phyloP scores from a whole-genome alignment of 139 green algal genomes.

The Parachlorella kessleri region DNA sequence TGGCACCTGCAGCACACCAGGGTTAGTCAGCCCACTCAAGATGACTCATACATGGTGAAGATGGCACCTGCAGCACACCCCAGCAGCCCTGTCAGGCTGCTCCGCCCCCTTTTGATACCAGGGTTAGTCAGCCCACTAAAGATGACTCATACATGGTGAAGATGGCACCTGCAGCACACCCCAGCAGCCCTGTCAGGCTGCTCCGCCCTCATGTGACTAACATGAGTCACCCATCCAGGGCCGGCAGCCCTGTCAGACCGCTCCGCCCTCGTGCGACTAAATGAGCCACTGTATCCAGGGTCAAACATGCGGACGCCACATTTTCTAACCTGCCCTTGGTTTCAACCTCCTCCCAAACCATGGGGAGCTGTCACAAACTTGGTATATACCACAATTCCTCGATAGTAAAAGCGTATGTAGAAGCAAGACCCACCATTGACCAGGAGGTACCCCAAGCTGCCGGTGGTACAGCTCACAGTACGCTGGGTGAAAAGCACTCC shows the following conservation, averaged over 20 bases:
- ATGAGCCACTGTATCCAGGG: not conserved
- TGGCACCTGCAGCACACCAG: too few species aligned
- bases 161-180: constrained; percentile 28
- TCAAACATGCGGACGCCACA: not conserved
- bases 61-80: too few species aligned
- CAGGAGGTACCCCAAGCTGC: not conserved
- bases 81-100: not conserved
- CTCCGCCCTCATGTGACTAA: not conserved
- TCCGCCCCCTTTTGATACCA: not conserved
- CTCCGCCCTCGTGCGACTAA: not conserved
- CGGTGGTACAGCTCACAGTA: not conserved
- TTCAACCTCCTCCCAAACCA: not conserved
- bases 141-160: constrained; percentile 50
- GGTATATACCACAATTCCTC: not conserved
- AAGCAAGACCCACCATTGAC: too few species aligned
- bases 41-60: too few species aligned
- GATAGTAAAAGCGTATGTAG: not conserved
- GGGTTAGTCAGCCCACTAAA: too few species aligned
- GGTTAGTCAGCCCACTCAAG: too few species aligned
- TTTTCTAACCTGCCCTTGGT: too few species aligned
- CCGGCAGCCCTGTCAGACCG: not conserved
- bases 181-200: not conserved
- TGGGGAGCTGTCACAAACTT: not conserved
- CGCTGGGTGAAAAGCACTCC: not conserved
- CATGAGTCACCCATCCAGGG: too few species aligned